A percentile compares a stretch with the other conserved stretches of the same genome.
These are phyloP conservation scores for Pterocarpus macrocarpus DNA, from an alignment of 306 rosid genomes.

Conservation along the genomic window DNA sequence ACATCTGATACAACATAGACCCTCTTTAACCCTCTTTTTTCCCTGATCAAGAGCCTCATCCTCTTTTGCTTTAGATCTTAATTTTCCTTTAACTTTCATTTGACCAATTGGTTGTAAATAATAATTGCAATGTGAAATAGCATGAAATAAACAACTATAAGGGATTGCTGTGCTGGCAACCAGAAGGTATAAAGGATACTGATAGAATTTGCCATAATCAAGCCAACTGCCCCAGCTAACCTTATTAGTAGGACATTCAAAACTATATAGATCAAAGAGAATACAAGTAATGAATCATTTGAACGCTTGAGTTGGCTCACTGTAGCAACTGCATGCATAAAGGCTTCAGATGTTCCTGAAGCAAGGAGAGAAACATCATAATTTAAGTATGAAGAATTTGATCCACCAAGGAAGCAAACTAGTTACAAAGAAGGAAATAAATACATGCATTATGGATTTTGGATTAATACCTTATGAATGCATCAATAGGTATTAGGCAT, in stretches of 20 bases:
- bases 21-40: not conserved
- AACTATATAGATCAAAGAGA: conserved; percentile 78
- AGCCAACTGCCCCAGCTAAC: conserved; percentile 86
- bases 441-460: conserved; percentile 33
- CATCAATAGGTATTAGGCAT: conserved; percentile 28
- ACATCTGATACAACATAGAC: not conserved
- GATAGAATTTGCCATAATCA: conserved; percentile 84
- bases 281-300: conserved; percentile 76
- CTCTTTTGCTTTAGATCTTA: not conserved
- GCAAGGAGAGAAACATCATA: conserved; percentile 32
- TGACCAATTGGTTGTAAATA: conserved; percentile 4
- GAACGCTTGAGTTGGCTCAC: conserved; percentile 84
- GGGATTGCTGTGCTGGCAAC: not conserved
- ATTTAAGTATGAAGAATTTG: conserved; percentile 18
- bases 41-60: conserved; percentile 19
- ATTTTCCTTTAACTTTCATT: conserved; percentile 36
- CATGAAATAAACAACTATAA: conserved; percentile 28
- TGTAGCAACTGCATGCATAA: conserved; percentile 91
- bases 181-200: conserved; percentile 78
- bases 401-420: conserved; percentile 28
- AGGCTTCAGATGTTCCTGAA: conserved; percentile 96
- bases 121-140: conserved; percentile 14
- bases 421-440: conserved; percentile 32
- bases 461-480: conserved; percentile 14
- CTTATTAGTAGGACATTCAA: conserved; percentile 76